Evolutionary conservation across 73 alveolate species (phyloP).

Genomic region (Durusdinium trenchii): DNA sequence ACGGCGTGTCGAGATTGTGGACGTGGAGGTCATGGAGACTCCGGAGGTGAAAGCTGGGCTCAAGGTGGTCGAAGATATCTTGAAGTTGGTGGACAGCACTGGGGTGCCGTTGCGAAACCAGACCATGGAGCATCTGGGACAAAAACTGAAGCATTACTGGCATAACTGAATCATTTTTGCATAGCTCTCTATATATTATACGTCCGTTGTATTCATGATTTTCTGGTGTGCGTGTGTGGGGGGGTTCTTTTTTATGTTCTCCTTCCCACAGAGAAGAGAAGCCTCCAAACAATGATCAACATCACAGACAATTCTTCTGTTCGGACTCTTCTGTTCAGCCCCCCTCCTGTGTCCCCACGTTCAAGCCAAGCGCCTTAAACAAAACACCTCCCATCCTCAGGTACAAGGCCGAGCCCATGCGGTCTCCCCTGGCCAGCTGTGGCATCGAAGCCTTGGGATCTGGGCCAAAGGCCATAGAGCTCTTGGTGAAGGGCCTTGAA

Average conservation of each 20-base stretch:
- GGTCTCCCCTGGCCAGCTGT: slow-evolving; percentile 40
- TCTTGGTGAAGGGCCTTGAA: slow-evolving; percentile 28
- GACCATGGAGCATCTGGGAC: background rate
- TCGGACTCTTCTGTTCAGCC: background rate
- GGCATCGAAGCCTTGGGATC: slow-evolving; percentile 34
- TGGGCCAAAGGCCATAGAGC: slow-evolving; percentile 56
- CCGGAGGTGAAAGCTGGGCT: background rate
- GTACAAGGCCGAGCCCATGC: slow-evolving; percentile 82
- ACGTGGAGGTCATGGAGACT: background rate
- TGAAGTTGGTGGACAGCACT: background rate
- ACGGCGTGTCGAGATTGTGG: background rate
- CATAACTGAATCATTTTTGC: background rate
- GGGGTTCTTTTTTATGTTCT: background rate
- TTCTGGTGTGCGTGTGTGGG: background rate
- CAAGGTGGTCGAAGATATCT: slow-evolving; percentile 5
- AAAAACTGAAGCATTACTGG: background rate
- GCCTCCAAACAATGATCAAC: too few relatives aligned
- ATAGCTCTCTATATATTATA: background rate
- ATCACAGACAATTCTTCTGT: too few relatives aligned
- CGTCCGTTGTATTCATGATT: background rate
- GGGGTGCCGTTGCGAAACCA: slow-evolving; percentile 36
- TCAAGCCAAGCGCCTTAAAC: too few relatives aligned
- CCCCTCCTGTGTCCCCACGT: too few relatives aligned
- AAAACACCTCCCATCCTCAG: background rate
- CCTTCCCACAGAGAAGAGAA: background rate